Conservation (phyloP, 176 grass and related monocot species). For the Puya raimondii region DNA sequence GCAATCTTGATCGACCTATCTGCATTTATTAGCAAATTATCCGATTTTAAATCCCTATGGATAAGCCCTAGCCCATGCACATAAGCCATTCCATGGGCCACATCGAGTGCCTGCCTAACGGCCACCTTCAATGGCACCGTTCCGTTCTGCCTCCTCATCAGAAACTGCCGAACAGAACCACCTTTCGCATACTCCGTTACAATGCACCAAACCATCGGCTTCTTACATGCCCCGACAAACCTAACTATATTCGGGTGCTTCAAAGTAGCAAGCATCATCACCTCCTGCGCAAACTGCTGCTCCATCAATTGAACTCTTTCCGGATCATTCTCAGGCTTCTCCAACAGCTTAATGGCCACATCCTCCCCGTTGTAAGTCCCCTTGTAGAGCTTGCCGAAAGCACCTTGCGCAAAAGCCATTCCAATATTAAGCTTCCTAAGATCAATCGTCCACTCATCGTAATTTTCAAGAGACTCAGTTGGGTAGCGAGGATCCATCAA, state of each 20-base stretch:
- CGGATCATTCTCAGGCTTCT: conserved; percentile 55
- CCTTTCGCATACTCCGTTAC: conserved; percentile 73
- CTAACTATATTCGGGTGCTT: conserved; percentile 67
- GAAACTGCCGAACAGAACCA: conserved; percentile 63
- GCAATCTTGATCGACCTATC: conserved; percentile 79
- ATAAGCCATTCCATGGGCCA: conserved; percentile 70
- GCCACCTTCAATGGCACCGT: conserved; percentile 63
- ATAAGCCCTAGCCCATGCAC: conserved; percentile 70
- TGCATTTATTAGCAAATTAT: conserved; percentile 63
- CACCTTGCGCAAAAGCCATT: conserved; percentile 65
- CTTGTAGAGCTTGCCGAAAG: conserved; percentile 70
- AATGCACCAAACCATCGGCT: conserved; percentile 73
- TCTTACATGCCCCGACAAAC: conserved; percentile 70
- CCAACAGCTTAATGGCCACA: conserved; percentile 77
- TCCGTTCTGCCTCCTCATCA: conserved; percentile 50
- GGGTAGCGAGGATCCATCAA: conserved; percentile 60
- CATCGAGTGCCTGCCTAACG: conserved; percentile 59
- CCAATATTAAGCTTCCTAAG: conserved; percentile 61
- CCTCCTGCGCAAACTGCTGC: conserved; percentile 75
- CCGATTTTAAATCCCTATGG: conserved; percentile 70
- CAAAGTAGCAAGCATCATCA: conserved; percentile 70
- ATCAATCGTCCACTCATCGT: conserved; percentile 76
- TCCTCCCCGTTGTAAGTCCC: conserved; percentile 68
- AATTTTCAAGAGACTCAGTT: conserved; percentile 56
- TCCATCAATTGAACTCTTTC: conserved; percentile 48